Evolutionary conservation across 2,329 filamentous ascomycete genomes (phyloP).

Genomic region (Aspergillus ruber): DNA sequence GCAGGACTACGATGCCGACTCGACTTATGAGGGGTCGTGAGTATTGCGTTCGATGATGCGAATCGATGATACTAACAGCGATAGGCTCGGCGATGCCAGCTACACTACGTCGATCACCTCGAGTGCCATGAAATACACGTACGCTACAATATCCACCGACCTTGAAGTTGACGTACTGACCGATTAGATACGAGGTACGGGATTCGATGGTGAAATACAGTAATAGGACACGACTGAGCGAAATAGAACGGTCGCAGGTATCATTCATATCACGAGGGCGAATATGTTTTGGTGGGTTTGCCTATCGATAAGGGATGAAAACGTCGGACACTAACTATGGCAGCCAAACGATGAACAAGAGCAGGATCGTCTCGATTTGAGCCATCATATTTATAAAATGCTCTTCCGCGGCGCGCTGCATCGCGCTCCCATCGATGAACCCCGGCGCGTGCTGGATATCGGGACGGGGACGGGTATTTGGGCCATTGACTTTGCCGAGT

Average conservation of each 20-base stretch:
- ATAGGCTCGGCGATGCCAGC: constrained; percentile 19
- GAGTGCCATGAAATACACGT: constrained; percentile 25
- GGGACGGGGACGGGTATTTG: constrained; percentile 33
- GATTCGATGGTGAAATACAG: background rate
- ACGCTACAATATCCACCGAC: background rate
- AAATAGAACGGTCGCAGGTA: constrained; percentile 26
- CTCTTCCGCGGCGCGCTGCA: constrained; percentile 24
- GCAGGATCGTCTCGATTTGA: constrained; percentile 30
- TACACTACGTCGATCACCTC: constrained; percentile 27
- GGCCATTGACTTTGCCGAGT: constrained; percentile 34
- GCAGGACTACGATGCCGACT: constrained; percentile 22
- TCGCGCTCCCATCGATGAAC: constrained; percentile 19
- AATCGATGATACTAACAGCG: background rate
- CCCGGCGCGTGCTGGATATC: constrained; percentile 27
- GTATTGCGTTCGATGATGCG: constrained; percentile 3
- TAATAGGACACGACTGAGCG: background rate
- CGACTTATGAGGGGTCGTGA: constrained; percentile 21
- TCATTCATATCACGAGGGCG: constrained; percentile 26
- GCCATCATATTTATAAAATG: constrained; percentile 30
- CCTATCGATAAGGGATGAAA: background rate
- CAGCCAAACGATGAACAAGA: constrained; percentile 31
- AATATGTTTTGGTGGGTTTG: constrained; percentile 21
- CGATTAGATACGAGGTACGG: constrained; percentile 25
- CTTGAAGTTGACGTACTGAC: background rate
- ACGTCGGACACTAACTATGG: background rate